Evolutionary conservation across 2,329 filamentous ascomycete genomes (phyloP).

Genomic region (Phoma sp.): DNA sequence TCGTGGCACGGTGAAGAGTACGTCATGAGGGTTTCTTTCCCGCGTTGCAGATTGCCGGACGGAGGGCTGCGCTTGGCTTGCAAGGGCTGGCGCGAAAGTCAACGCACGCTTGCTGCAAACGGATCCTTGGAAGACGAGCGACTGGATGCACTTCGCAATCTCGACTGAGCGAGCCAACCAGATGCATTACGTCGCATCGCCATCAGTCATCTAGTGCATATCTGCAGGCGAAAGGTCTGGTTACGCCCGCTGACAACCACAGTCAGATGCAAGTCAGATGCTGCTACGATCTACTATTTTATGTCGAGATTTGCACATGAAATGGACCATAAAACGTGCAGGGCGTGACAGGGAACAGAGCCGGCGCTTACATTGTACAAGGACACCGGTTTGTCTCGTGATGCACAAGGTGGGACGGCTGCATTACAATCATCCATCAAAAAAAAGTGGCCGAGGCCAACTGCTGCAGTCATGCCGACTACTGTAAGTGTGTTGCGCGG

Average conservation of each 20-base stretch:
- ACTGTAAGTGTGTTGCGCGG: slow-evolving; percentile 33
- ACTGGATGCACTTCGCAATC: slow-evolving; percentile 37
- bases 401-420: slow-evolving; percentile 35
- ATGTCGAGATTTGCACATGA: slow-evolving; percentile 23
- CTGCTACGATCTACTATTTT: slow-evolving; percentile 25
- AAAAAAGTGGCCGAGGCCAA: slow-evolving; percentile 32
- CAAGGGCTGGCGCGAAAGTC: slow-evolving; percentile 6
- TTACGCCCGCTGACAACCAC: slow-evolving; percentile 18
- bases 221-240: slow-evolving; percentile 8
- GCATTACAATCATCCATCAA: slow-evolving; percentile 28
- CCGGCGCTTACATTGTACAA: slow-evolving; percentile 37
- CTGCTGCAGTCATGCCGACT: slow-evolving; percentile 34
- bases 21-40: slow-evolving; percentile 46
- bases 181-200: slow-evolving; percentile 20
- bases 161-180: slow-evolving; percentile 33
- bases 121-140: slow-evolving; percentile 22
- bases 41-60: slow-evolving; percentile 44
- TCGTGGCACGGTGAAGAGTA: slow-evolving; percentile 43
- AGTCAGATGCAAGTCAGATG: slow-evolving; percentile 28
- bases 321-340: slow-evolving; percentile 21
- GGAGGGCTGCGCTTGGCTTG: slow-evolving; percentile 32
- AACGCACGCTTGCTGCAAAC: slow-evolving; percentile 17
- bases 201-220: neutral
- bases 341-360: slow-evolving; percentile 17
- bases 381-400: slow-evolving; percentile 33